Conservation (phyloP, 78 protist species). For the slime mould (Dictyostelium discoideum) region DNA sequence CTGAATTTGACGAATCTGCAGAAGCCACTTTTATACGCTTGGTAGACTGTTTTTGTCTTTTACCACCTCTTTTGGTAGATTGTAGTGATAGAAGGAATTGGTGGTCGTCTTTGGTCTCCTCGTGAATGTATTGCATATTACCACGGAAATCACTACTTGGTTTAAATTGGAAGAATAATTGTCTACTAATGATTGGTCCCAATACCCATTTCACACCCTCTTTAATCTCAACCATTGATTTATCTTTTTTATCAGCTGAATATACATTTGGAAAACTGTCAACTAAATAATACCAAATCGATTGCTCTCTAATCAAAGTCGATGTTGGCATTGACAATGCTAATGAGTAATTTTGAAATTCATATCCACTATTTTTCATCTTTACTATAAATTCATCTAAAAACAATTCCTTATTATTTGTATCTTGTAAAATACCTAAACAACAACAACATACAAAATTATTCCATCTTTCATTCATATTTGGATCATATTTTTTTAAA, state of each 20-base stretch:
- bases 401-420: background rate
- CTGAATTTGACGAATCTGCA: background rate
- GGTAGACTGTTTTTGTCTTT: background rate
- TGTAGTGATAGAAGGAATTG: background rate
- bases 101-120: conserved; percentile 40
- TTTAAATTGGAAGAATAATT: background rate
- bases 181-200: conserved; percentile 56
- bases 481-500: background rate
- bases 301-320: conserved; percentile 25
- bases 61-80: background rate
- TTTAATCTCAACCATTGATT: conserved; percentile 36
- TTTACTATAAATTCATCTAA: conserved; percentile 20
- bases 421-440: conserved; percentile 58
- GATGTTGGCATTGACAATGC: conserved; percentile 31
- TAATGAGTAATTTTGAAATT: conserved; percentile 61
- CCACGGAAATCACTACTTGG: conserved; percentile 56
- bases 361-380: conserved; percentile 14
- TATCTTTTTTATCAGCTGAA: background rate
- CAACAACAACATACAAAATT: conserved; percentile 37
- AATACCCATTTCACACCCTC: conserved; percentile 78
- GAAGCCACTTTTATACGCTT: background rate
- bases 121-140: conserved; percentile 28
- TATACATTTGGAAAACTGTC: background rate
- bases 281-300: conserved; percentile 33
- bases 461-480: background rate